Base-by-base conservation (phyloP, 768 basidiomycete species). In the Xanthoconium purpureum region DNA sequence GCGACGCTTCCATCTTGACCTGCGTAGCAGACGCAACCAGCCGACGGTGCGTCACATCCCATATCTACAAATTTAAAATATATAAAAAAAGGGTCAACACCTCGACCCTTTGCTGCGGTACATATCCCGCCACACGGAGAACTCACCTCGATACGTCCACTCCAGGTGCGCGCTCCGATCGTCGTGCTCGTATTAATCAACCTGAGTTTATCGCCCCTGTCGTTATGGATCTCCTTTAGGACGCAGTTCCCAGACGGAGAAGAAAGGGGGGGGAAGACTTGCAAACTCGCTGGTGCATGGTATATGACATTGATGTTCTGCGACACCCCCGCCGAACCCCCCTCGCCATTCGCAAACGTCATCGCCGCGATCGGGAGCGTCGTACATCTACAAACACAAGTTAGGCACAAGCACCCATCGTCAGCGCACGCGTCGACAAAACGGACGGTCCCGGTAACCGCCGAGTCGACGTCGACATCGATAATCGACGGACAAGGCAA, bases 231-330 rank as follows among this genome's bases (percentile, higher is more conserved):
- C 24, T 24, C 24, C 7, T 24, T 42, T 14, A 50, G 54, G 2
- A 4, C 20, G 28, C 20, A 5, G 14, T 18, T 39, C 10, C 14
- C 14, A 5, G 48, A 18, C 35, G 24, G 17, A 17, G 4, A 51
- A 40, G 9, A 49, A 30, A 35, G 33, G 14, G 24, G 24, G 24
- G 24, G 24, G 18, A n/a, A 52, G 7, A 70, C 76, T 44, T 60
- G 75, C 82, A 70, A 51, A 18, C 64, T 55, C 1, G 76, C 79
- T 2, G 74, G 70, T 5, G 74, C 68, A 59, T 83, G 79, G 57
- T 76, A 82, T n/a, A 75, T 58, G 3, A 71, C 67, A 51, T 81
- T 75, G 60, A 83, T 77, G 3, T 63, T 72, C 50, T 77, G 77
- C 1, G 80, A 80, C 28, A 81, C 77, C 9, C 76, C 76, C 1